Evolutionary conservation across 2,329 filamentous ascomycete species (phyloP), one percentile per base, ranked within the genome.

Genomic region (Mariannaea sp.): DNA sequence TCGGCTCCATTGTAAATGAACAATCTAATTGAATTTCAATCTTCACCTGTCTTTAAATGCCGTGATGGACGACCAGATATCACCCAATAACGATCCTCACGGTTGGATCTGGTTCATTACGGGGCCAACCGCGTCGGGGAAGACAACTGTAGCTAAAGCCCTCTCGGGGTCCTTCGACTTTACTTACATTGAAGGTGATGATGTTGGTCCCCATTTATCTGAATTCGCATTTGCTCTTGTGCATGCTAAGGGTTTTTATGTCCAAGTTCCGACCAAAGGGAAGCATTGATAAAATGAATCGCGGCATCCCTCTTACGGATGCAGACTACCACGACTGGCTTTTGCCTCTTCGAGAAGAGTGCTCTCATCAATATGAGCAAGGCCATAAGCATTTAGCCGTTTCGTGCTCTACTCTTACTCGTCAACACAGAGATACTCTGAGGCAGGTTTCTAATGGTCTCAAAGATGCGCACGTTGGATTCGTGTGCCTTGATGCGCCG

Each of bases 91-190:
- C 17, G 13, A 22, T 19, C 19, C 19, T n/a, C 19, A 24, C 5
- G 42, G 30, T 19, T 46, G 42, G 42, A 27, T 46, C 42, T 46
- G 42, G 42, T 35, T 46, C 42, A 27, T 46, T 12, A 26, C 17
- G n/a, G 42, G 42, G 16, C 42, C 42, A 19, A 46, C 42, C 5
- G 42, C 42, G 17, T 46, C 30, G 4, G 29, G 42, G n/a, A 46
- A 46, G 22, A 46, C 42, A 9, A 36, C 42, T 5, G 32, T 46
- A 5, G 42, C 42, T 30, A 35, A 36, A n/a, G 29, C 19, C 7
- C 42, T 46, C 5, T 16, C 17, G 8, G 29, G 17, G 8, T 36
- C 29, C 10, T n/a, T 46, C 7, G 12, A 46, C 9, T 35, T 36
- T 27, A 19, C 17, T 4, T 46, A 46, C n/a, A 35, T 46, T 19